Base-by-base conservation (phyloP, 225 moss, liverwort and hornwort species). In the Lunularia cruciata region DNA sequence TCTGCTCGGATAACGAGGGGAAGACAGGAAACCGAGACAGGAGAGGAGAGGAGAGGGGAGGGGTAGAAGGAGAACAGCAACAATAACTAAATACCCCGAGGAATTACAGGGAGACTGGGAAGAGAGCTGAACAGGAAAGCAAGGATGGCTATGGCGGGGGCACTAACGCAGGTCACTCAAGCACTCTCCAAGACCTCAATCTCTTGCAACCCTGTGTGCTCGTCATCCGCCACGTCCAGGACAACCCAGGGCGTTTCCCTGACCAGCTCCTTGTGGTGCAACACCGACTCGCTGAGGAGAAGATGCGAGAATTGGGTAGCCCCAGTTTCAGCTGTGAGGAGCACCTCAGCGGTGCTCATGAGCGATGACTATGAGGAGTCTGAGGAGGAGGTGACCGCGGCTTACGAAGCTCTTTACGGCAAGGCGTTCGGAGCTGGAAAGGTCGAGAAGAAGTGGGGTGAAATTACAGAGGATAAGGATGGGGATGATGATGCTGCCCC, bases 391-490 rank as follows among this genome's bases (percentile, higher is more conserved):
- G 84, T 98, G 34, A 80, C 78, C 3, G 92, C 93, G 1, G 96
- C 78, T 0, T 98, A 98, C 56, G 92, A 93, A 69, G 96, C 90
- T 5, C 47, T 98, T 35, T 98, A 98, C 22, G 96, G 96, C 14
- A 89, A 86, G 77, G 87, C 96, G 13, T 98, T 98, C 57, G 84
- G 83, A 81, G 88, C 15, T 55, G 86, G 86, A 53, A 69, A 76
- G 58, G 77, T 39, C 20, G 55, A 19, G 22, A 65, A 67, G 16
- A 43, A 7, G 65, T 82, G 0, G 72, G 42, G 61, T 40, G 67
- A 64, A 48, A 57, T 67, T 4, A 1, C 56, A 0, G 67, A 49
- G 2, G 77, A 77, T 11, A 82, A 82, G 58, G 82, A 78, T 47
- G 75, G n/a, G 2, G 82, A 83, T 0, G 81, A 77, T 14, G 82